Evolutionary conservation across 2,329 filamentous ascomycete genomes (phyloP).

Genomic region (Chaetomiaceae sp.): DNA sequence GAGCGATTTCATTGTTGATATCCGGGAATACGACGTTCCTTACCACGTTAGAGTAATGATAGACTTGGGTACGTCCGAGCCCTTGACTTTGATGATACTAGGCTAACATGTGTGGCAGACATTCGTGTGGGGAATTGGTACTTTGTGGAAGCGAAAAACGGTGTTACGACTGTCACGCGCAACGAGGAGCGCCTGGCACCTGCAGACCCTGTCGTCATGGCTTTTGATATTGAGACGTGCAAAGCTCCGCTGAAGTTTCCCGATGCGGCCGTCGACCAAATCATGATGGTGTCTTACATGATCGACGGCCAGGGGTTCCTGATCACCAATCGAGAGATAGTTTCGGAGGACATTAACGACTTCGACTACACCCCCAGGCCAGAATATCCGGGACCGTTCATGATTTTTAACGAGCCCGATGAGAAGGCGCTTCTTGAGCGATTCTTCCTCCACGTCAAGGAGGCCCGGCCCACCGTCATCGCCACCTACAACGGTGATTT

Average conservation of each 20-base stretch:
- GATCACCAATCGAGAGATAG: conserved; percentile 96
- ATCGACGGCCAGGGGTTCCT: conserved; percentile 97
- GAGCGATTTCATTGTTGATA: conserved; percentile 96
- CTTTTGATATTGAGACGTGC: conserved; percentile 98
- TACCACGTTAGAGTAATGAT: conserved; percentile 99
- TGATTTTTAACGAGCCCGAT: conserved; percentile 97
- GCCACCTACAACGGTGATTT: conserved; percentile 99
- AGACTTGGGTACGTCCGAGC: conserved; percentile 64
- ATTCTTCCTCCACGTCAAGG: conserved; percentile 94
- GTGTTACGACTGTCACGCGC: conserved; percentile 74
- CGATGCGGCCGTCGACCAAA: conserved; percentile 87
- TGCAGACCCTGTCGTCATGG: conserved; percentile 95
- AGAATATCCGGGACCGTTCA: conserved; percentile 90
- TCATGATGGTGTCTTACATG: conserved; percentile 99
- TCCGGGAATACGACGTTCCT: conserved; percentile 97
- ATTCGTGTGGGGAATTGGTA: conserved; percentile 98
- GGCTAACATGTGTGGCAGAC: conserved; percentile 50
- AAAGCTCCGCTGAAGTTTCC: conserved; percentile 96
- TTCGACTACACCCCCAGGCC: conserved; percentile 98
- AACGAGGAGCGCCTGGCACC: conserved; percentile 84
- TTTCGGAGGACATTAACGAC: conserved; percentile 93
- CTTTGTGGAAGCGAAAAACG: conserved; percentile 89
- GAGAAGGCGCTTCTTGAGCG: conserved; percentile 83
- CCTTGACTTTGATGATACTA: background rate
- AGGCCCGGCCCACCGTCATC: conserved; percentile 90